A percentile compares a stretch with the other conserved stretches of the same genome.
phyloP scores from a whole-genome alignment of 2,329 filamentous ascomycete genomes.

The Ophiocordyceps polyrhachis-furcata region DNA sequence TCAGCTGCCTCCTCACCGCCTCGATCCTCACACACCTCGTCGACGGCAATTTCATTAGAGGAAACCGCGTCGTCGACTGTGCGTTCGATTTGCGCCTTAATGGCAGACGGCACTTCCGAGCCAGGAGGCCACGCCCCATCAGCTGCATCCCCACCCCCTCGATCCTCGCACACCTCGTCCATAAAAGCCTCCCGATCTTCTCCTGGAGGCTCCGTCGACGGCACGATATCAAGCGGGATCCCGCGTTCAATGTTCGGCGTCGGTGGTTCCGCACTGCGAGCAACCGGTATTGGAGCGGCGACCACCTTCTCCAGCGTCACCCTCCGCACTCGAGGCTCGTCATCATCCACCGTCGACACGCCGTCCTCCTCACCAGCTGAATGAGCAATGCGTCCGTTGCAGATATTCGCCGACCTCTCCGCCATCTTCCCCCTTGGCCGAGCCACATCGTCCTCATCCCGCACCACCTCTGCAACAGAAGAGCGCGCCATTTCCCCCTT shows the following conservation, averaged over 20 bases:
- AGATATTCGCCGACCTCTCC: not conserved
- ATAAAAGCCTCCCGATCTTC: not conserved
- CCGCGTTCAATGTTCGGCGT: not conserved
- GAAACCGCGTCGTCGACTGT: too few relatives aligned
- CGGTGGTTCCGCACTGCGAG: not conserved
- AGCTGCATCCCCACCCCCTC: not conserved
- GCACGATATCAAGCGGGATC: not conserved
- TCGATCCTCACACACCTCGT: not conserved
- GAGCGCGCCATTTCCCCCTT: not conserved
- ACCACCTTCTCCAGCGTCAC: not conserved
- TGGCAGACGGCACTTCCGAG: not conserved
- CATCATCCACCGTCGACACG: not conserved
- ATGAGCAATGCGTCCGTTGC: not conserved
- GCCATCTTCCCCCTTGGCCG: not conserved
- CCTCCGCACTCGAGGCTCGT: not conserved
- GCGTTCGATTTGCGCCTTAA: not conserved
- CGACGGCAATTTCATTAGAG: too few relatives aligned
- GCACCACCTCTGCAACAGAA: not conserved
- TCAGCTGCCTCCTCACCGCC: not conserved
- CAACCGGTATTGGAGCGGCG: not conserved
- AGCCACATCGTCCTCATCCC: slow-evolving; percentile 2
- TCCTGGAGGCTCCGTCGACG: not conserved
- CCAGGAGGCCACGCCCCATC: not conserved
- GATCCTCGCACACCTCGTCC: not conserved
- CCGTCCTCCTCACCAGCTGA: not conserved